Conservation (phyloP, 1,284 basidiomycete genomes). For the Psilocybe mexicana region DNA sequence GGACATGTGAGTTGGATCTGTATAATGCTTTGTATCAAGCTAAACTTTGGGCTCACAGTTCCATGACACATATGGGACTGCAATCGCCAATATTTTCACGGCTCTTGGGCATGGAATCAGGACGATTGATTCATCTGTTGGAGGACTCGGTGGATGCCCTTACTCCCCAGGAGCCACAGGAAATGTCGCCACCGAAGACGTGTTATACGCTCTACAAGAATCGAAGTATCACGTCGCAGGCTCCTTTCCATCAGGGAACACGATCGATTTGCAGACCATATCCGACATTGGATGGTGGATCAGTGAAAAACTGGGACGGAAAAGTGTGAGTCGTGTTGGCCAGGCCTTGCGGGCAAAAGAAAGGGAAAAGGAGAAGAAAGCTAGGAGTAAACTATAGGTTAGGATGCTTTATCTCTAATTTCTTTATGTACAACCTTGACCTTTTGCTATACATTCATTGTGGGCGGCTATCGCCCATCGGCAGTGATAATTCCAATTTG, state of each 20-base stretch:
- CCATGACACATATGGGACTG: slow-evolving; percentile 92
- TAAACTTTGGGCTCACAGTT: slow-evolving; percentile 49
- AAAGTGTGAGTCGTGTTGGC: slow-evolving; percentile 81
- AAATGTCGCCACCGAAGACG: slow-evolving; percentile 91
- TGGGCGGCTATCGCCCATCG: neutral
- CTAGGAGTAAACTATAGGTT: slow-evolving; percentile 7
- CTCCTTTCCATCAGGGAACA: slow-evolving; percentile 26
- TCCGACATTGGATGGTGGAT: slow-evolving; percentile 85
- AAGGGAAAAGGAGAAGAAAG: neutral
- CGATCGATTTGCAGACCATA: slow-evolving; percentile 64
- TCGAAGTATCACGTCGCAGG: slow-evolving; percentile 71
- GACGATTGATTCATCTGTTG: slow-evolving; percentile 75
- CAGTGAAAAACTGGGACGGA: slow-evolving; percentile 61
- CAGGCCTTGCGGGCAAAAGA: slow-evolving; percentile 67
- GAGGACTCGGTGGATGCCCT: slow-evolving; percentile 91
- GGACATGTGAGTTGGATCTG: slow-evolving; percentile 54
- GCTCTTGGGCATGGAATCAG: slow-evolving; percentile 68
- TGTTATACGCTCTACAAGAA: slow-evolving; percentile 80
- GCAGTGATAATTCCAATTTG: neutral
- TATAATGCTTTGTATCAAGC: neutral
- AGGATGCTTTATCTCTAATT: neutral
- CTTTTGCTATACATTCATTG: too few species aligned
- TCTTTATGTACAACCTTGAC: neutral
- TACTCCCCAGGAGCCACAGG: slow-evolving; percentile 95
- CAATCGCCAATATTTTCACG: slow-evolving; percentile 68